These are phyloP conservation scores for Elsinoe australis DNA, from an alignment of 2,329 filamentous ascomycete species.

Conservation along the genomic window DNA sequence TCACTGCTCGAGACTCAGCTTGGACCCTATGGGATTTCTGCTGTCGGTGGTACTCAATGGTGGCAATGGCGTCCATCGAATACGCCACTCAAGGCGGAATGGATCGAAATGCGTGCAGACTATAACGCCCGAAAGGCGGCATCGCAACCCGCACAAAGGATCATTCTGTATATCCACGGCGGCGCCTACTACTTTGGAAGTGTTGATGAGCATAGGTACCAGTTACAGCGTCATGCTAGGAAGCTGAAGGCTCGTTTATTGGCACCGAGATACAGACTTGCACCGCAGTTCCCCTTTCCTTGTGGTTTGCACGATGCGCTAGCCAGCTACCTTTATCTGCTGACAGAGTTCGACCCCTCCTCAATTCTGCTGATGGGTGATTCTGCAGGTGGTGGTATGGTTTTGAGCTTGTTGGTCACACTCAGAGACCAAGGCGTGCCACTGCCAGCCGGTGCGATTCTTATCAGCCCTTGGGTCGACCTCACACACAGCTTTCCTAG, in stretches of 20 bases:
- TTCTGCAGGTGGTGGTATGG: constrained; percentile 88
- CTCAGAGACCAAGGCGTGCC: constrained; percentile 77
- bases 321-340: constrained; percentile 75
- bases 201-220: constrained; percentile 94
- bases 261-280: constrained; percentile 74
- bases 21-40: constrained; percentile 64
- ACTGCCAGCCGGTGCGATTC: constrained; percentile 77
- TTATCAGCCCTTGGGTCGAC: constrained; percentile 95
- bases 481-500: constrained; percentile 93
- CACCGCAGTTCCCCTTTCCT: constrained; percentile 92
- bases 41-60: constrained; percentile 76
- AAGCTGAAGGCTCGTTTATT: constrained; percentile 88
- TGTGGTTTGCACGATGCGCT: constrained; percentile 87
- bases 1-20: constrained; percentile 62
- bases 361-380: constrained; percentile 87
- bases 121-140: constrained; percentile 57
- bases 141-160: constrained; percentile 48
- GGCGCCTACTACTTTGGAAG: constrained; percentile 95
- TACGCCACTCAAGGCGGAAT: constrained; percentile 68
- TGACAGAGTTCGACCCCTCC: constrained; percentile 65
- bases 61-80: constrained; percentile 76
- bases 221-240: constrained; percentile 89
- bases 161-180: constrained; percentile 92
- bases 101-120: constrained; percentile 91
- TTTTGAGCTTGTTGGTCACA: constrained; percentile 67